Evolutionary conservation across 208 protist genomes (phyloP), one percentile per base, ranked within the genome.

Genomic region (Crithidia expoeki): DNA sequence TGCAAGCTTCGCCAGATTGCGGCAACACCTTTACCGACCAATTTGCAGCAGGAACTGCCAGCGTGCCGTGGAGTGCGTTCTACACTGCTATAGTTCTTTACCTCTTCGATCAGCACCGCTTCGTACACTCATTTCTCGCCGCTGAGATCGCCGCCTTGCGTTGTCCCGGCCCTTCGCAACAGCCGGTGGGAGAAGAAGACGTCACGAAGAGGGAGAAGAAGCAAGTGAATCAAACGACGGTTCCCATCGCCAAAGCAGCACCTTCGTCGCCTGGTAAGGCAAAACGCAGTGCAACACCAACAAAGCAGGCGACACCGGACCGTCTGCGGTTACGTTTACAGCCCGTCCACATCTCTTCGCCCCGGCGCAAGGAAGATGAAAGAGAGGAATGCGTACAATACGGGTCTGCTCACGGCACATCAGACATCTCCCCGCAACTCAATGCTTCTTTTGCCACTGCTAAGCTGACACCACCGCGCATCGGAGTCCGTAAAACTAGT

Each of bases 51-150:
- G 46, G 30, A 2, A 30, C 19, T 0, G 28, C 28, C 2, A 40
- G 33, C n/a, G 46, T 75, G n/a, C 36, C 61, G 11, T 75, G 69
- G 69, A 5, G 0, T 3, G 38, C 60, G 0, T 23, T 75, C 19
- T 7, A 75, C n/a, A 44, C 52, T 9, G 69, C 23, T 3, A 19
- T 75, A 36, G 69, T 75, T 16, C 53, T 75, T 14, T 51, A 64
- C 33, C 61, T 75, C 21, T 44, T 47, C 34, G 42, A 68, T 33
- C 44, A 57, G 16, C 69, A 63, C 4, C n/a, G 19, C 69, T 68
- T 75, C n/a, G 49, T 56, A 21, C 50, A 50, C 59, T 75, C 69
- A 14, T 75, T 75, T 57, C 52, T 63, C 0, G 19, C 32, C n/a
- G 17, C 17, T 14, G 59, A 73, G 30, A 33, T 73, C 2, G 58